Conservation (phyloP, 1,284 basidiomycete species). For the Psilocybe mexicana region DNA sequence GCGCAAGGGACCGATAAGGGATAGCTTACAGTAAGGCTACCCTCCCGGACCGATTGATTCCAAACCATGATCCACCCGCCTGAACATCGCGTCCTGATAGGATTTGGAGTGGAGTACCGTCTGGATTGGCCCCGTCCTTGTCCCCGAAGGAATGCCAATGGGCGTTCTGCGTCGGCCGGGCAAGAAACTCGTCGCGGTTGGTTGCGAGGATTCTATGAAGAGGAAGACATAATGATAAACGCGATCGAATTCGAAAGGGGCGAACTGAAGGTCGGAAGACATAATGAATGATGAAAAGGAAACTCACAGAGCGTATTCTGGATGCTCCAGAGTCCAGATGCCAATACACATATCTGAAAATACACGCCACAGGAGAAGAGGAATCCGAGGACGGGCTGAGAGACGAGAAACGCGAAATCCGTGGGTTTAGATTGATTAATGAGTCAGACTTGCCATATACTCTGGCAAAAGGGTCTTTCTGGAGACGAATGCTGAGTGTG, state of each 20-base stretch:
- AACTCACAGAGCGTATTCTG: slow-evolving; percentile 75
- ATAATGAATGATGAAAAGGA: slow-evolving; percentile 13
- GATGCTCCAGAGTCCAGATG: slow-evolving; percentile 73
- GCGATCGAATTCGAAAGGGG: neutral
- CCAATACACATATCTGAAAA: slow-evolving; percentile 65
- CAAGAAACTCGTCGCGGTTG: slow-evolving; percentile 75
- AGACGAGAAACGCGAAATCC: slow-evolving; percentile 20
- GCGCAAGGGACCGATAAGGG: slow-evolving; percentile 10
- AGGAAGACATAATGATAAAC: neutral
- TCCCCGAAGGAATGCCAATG: slow-evolving; percentile 59
- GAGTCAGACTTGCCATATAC: slow-evolving; percentile 18
- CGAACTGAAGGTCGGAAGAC: neutral
- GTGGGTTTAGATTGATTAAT: slow-evolving; percentile 28
- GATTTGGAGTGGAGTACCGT: slow-evolving; percentile 36
- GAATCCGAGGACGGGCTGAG: slow-evolving; percentile 22
- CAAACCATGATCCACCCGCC: slow-evolving; percentile 81
- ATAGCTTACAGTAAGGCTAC: slow-evolving; percentile 67
- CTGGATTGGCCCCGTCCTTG: slow-evolving; percentile 20
- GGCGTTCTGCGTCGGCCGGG: slow-evolving; percentile 64
- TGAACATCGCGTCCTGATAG: slow-evolving; percentile 72
- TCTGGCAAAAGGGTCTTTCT: slow-evolving; percentile 8
- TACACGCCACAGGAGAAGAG: slow-evolving; percentile 19
- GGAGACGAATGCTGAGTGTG: slow-evolving; percentile 7
- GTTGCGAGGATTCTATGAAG: slow-evolving; percentile 62
- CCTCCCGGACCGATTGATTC: slow-evolving; percentile 61